phyloP scores from a whole-genome alignment of 495 filamentous ascomycete species.

The Halenospora varia region DNA sequence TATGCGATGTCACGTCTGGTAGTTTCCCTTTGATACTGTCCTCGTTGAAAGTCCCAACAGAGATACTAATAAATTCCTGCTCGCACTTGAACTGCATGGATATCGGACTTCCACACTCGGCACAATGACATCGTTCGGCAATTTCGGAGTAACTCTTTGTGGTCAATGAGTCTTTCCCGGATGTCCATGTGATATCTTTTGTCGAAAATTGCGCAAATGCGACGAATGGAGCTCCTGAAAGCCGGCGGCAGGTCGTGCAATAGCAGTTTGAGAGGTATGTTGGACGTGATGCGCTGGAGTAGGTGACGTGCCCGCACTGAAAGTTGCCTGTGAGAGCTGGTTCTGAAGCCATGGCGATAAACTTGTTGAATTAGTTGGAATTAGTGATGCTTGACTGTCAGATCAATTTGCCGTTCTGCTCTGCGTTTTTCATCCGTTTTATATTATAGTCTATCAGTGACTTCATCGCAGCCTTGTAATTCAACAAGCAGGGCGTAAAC shows the following conservation, averaged over 20 bases:
- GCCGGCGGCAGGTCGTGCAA: conserved; percentile 22
- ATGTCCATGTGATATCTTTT: conserved; percentile 9
- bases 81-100: conserved; percentile 24
- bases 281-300: conserved; percentile 21
- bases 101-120: conserved; percentile 21
- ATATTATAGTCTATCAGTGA: too few relatives aligned
- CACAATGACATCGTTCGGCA: conserved; percentile 18
- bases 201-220: conserved; percentile 19
- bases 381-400: neutral
- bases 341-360: neutral
- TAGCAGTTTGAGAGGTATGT: conserved; percentile 20
- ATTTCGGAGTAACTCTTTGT: conserved; percentile 13
- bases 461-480: too few relatives aligned
- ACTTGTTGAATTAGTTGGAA: too few relatives aligned
- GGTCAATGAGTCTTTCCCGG: neutral
- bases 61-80: conserved; percentile 13
- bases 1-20: conserved; percentile 13
- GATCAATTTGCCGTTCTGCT: too few relatives aligned
- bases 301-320: conserved; percentile 19
- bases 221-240: conserved; percentile 21
- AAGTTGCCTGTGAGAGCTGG: conserved; percentile 18
- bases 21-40: conserved; percentile 20
- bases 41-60: conserved; percentile 21
- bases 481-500: too few relatives aligned
- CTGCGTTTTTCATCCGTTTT: too few relatives aligned